A percentile compares a stretch with the other conserved stretches of the same genome.
These are phyloP conservation scores for Rhodotorula babjevae DNA, from an alignment of 768 basidiomycete species.

Conservation along the genomic window DNA sequence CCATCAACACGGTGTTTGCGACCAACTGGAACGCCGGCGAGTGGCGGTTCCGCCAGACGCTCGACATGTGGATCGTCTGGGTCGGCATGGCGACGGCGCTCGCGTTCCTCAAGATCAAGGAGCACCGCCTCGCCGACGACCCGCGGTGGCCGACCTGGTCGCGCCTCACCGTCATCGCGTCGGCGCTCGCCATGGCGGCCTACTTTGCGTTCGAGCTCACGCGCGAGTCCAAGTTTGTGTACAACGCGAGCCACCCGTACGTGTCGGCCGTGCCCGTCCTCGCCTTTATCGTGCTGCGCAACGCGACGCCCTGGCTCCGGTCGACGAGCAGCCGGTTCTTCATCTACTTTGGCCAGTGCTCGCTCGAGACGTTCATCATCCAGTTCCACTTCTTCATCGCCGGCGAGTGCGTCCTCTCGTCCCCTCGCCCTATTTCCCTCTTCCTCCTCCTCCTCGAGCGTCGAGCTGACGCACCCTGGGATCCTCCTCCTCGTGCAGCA, in stretches of 20 bases:
- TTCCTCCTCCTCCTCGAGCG: constrained; percentile 69
- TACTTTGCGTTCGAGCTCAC: constrained; percentile 76
- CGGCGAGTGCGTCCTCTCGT: constrained; percentile 26
- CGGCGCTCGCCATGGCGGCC: constrained; percentile 61
- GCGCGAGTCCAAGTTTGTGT: constrained; percentile 72
- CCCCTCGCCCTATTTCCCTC: not conserved
- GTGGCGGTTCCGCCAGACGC: constrained; percentile 80
- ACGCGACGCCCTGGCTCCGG: constrained; percentile 65
- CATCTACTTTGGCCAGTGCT: constrained; percentile 76
- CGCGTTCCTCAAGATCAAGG: constrained; percentile 67
- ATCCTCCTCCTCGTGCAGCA: too few relatives aligned
- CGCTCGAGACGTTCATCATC: constrained; percentile 84
- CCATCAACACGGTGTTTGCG: constrained; percentile 62
- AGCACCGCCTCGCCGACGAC: constrained; percentile 65
- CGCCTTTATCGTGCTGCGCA: constrained; percentile 70
- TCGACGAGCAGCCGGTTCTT: constrained; percentile 66
- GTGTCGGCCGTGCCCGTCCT: constrained; percentile 74
- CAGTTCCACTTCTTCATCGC: constrained; percentile 61
- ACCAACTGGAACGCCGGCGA: constrained; percentile 81
- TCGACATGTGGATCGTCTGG: constrained; percentile 86
- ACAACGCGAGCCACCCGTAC: constrained; percentile 80
- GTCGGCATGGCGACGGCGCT: constrained; percentile 75
- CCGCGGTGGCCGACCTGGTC: constrained; percentile 59
- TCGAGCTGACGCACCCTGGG: constrained; percentile 59
- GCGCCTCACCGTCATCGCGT: constrained; percentile 54